Evolutionary conservation across 495 filamentous ascomycete genomes (phyloP), one percentile per base, ranked within the genome.

Genomic region (Cairneyella variabilis): DNA sequence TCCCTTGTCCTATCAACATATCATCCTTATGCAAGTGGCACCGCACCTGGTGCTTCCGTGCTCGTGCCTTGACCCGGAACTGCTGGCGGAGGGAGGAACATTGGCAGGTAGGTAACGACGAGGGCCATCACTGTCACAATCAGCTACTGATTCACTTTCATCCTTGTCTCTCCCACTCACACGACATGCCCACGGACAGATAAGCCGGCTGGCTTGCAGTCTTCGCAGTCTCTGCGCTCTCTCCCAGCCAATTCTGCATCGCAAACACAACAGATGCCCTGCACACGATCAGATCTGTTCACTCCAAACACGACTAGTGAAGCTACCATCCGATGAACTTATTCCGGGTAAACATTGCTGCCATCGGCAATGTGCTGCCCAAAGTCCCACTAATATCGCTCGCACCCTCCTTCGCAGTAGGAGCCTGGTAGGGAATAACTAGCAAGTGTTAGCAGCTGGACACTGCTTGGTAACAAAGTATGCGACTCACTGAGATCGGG

Each of bases 321-420:
- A 64, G 78, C 57, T 76, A 91, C 89, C 90, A 95, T 66, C 90
- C 90, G 59, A 95, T 79, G 76, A 81, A 95, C 78, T 87, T 84
- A 70, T 93, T 95, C 42, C 89, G 77, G 56, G 87, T 92, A 68
- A 96, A 95, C 76, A 96, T 91, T 49, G 91, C 91, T 50, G 89
- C 89, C 91, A 96, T 96, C 30, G 91, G 91, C 63, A 96, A 69
- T 7, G 90, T 95, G 64, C 83, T 92, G 11, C 85, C 80, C 67
- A 93, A 77, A 20, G 88, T 87, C 60, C 86, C 84, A 70, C 63
- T 68, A 51, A 77, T 63, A 39, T 82, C 78, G 20, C 42, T 40
- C 62, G 61, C 56, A 56, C 26, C 58, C 14, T 78, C 77, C 47
- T 77, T 80, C 7, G 66, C 38, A 6, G 58, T 60, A 22, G 76